Conservation (phyloP, 306 rosid species). For the Gastrolobium bilobum region DNA sequence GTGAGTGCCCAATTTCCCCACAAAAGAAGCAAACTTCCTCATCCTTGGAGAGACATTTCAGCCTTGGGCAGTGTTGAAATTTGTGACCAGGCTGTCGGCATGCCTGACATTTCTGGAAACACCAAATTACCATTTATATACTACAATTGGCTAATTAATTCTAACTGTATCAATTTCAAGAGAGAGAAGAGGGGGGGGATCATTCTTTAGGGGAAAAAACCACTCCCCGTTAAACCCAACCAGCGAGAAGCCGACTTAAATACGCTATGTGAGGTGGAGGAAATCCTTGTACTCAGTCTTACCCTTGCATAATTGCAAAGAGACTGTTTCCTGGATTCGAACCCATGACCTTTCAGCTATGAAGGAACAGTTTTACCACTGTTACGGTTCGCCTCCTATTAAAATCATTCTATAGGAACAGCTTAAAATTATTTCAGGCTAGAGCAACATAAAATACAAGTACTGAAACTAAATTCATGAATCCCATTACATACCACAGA, state of each 20-base stretch:
- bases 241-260: too few relatives aligned
- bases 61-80: slow-evolving; percentile 56
- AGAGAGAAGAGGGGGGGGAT: background rate
- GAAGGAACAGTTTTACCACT: too few relatives aligned
- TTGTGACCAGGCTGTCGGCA: slow-evolving; percentile 69
- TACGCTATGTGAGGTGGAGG: too few relatives aligned
- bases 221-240: too few relatives aligned
- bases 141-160: background rate
- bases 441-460: slow-evolving; percentile 13
- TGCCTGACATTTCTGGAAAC: slow-evolving; percentile 66
- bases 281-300: too few relatives aligned
- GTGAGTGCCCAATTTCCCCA: slow-evolving; percentile 76
- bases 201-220: too few relatives aligned
- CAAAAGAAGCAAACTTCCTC: slow-evolving; percentile 82
- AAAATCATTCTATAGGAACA: slow-evolving; percentile 1
- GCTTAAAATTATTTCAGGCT: slow-evolving; percentile 3
- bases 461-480: slow-evolving; percentile 4
- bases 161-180: slow-evolving; percentile 22
- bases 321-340: too few relatives aligned
- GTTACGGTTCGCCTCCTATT: too few relatives aligned
- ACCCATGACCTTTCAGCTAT: too few relatives aligned
- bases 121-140: slow-evolving; percentile 30
- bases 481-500: slow-evolving; percentile 44
- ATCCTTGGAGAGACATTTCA: slow-evolving; percentile 27
- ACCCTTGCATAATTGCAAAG: too few relatives aligned